Percentiles rank a stretch among this genome's conserved stretches.
Evolutionary conservation across 495 filamentous ascomycete genomes (phyloP).

Genomic region (Pyrenula aspistea): DNA sequence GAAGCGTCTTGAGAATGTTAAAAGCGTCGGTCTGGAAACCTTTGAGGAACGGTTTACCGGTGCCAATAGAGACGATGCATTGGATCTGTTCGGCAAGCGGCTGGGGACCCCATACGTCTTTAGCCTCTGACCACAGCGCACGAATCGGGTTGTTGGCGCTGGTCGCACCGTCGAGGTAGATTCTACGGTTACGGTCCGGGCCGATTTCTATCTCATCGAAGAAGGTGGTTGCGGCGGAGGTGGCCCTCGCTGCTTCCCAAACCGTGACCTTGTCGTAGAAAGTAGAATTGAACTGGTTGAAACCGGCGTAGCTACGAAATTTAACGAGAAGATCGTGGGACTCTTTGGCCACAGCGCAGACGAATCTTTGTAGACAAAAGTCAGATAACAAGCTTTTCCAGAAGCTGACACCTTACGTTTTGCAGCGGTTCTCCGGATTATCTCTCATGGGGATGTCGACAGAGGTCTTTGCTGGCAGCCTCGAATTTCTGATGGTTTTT

Average conservation of each 20-base stretch:
- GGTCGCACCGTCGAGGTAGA: conserved; percentile 24
- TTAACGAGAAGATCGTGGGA: no score
- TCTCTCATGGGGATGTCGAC: conserved; percentile 23
- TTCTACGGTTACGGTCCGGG: conserved; percentile 9
- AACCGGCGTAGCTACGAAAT: no score
- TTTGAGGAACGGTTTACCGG: conserved; percentile 22
- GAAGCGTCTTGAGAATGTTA: conserved; percentile 15
- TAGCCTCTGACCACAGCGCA: conserved; percentile 33
- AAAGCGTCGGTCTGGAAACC: conserved; percentile 15
- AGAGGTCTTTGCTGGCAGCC: conserved; percentile 20
- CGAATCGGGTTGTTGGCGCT: conserved; percentile 35
- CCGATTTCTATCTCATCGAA: conserved; percentile 34
- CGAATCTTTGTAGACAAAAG: conserved; percentile 24
- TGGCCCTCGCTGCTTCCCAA: conserved; percentile 34
- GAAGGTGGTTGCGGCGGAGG: conserved; percentile 30
- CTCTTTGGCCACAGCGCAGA: conserved; percentile 32
- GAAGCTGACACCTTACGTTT: conserved; percentile 17
- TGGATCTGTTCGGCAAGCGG: conserved; percentile 20
- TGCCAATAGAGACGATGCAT: conserved; percentile 36
- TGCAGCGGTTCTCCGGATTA: conserved; percentile 14
- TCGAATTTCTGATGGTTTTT: conserved; percentile 19
- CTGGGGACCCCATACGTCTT: conserved; percentile 19
- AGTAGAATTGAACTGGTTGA: no score
- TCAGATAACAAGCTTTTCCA: not conserved
- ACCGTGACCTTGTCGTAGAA: conserved; percentile 26